Percentiles rank a stretch among this genome's conserved stretches.
Evolutionary conservation across 768 basidiomycete genomes (phyloP).

Genomic region (Mycena alexandri): DNA sequence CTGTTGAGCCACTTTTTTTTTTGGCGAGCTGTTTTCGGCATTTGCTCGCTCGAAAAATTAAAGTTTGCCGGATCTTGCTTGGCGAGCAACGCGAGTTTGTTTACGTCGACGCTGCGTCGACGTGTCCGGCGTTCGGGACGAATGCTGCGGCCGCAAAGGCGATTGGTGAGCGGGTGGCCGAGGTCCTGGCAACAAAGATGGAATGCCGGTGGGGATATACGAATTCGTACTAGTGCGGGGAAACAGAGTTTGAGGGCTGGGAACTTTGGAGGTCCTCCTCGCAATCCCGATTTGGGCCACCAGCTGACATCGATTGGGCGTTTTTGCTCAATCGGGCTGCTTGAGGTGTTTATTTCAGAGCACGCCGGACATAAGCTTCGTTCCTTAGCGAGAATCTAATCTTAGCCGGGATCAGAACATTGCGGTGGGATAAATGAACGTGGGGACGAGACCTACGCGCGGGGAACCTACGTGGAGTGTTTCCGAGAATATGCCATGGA

Average conservation of each 20-base stretch:
- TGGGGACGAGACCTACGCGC: slow-evolving; percentile 11
- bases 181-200: slow-evolving; percentile 21
- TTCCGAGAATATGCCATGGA: slow-evolving; percentile 30
- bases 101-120: slow-evolving; percentile 35
- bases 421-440: slow-evolving; percentile 10
- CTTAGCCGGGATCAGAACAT: not conserved
- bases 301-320: slow-evolving; percentile 35
- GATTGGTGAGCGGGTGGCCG: slow-evolving; percentile 23
- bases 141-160: not conserved
- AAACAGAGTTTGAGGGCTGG: slow-evolving; percentile 34
- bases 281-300: slow-evolving; percentile 3
- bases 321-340: slow-evolving; percentile 14
- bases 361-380: slow-evolving; percentile 26
- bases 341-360: slow-evolving; percentile 20
- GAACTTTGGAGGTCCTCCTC: slow-evolving; percentile 10
- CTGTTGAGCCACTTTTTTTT: too few relatives aligned
- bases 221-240: slow-evolving; percentile 35
- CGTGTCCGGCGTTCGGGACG: slow-evolving; percentile 25
- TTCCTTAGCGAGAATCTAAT: slow-evolving; percentile 26
- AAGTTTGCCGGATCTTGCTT: slow-evolving; percentile 5
- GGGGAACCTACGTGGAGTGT: slow-evolving; percentile 1
- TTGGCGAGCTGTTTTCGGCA: too few relatives aligned
- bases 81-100: not conserved
- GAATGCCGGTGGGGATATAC: slow-evolving; percentile 26
- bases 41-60: too few relatives aligned